Evolutionary conservation across 169 alveolate species (phyloP).

Genomic region (Plasmodium blacklocki): DNA sequence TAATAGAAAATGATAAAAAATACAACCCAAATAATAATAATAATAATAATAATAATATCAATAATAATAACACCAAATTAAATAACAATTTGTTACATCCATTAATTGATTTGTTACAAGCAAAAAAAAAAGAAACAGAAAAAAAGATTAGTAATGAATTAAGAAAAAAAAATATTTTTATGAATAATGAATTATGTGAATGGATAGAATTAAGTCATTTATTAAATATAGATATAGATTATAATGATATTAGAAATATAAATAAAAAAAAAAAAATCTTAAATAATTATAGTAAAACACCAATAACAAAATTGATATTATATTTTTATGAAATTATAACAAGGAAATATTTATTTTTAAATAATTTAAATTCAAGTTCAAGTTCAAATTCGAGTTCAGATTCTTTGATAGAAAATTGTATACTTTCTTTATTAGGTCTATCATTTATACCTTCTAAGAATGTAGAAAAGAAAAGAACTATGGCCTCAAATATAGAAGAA

Average conservation of each 20-base stretch:
- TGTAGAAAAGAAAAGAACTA: conserved; percentile 25
- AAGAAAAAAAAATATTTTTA: conserved; percentile 34
- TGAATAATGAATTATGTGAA: conserved; percentile 75
- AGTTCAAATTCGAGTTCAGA: conserved; percentile 1
- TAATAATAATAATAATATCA: not conserved
- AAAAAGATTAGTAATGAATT: conserved; percentile 26
- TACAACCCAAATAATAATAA: not conserved
- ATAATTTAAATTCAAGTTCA: conserved; percentile 9
- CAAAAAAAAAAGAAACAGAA: conserved; percentile 43
- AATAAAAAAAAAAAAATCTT: conserved; percentile 24
- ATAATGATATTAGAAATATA: conserved; percentile 31
- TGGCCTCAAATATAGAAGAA: conserved; percentile 24
- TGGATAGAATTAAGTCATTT: conserved; percentile 69
- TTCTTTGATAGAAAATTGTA: conserved; percentile 51
- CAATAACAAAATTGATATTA: conserved; percentile 67
- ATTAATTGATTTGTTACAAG: conserved; percentile 21
- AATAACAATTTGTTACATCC: conserved; percentile 16
- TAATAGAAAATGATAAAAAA: not conserved
- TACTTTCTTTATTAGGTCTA: conserved; percentile 44
- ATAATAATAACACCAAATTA: not conserved
- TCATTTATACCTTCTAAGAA: conserved; percentile 55
- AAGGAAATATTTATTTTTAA: conserved; percentile 47
- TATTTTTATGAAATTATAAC: conserved; percentile 69
- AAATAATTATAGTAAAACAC: conserved; percentile 63
- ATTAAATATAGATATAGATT: conserved; percentile 56